phyloP scores from a whole-genome alignment of 306 rosid species.

The Lotus japonicus region DNA sequence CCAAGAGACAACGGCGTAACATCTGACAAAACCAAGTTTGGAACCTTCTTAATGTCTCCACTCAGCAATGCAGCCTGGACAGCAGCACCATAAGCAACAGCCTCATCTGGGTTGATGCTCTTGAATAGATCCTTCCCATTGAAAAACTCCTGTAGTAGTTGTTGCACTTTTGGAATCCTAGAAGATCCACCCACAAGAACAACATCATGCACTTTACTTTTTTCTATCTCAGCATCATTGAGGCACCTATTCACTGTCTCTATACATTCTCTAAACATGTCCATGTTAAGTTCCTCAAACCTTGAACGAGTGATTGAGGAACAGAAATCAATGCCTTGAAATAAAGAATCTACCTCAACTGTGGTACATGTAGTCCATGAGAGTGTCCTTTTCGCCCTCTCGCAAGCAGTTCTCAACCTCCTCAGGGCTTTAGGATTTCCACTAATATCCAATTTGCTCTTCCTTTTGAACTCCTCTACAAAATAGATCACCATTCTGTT shows the following conservation, averaged over 20 bases:
- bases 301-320: constrained; percentile 1
- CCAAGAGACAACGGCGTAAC: too few relatives aligned
- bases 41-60: too few relatives aligned
- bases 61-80: too few relatives aligned
- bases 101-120: too few relatives aligned
- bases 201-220: not conserved
- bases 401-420: not conserved
- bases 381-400: not conserved
- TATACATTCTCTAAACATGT: constrained; percentile 31
- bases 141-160: too few relatives aligned
- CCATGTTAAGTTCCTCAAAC: constrained; percentile 10
- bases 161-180: too few relatives aligned
- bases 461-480: constrained; percentile 7
- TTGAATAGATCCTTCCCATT: too few relatives aligned
- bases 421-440: not conserved
- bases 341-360: not conserved
- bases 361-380: not conserved
- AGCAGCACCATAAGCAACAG: too few relatives aligned
- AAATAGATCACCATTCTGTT: constrained; percentile 20
- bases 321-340: not conserved
- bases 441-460: constrained; percentile 3
- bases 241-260: constrained; percentile 38
- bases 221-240: constrained; percentile 44
- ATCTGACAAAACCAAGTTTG: too few relatives aligned
- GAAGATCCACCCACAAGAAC: too few relatives aligned